Percentiles rank a stretch among this genome's conserved stretches.
phyloP scores from a whole-genome alignment of 1,284 basidiomycete species.

The Ganoderma sinense region DNA sequence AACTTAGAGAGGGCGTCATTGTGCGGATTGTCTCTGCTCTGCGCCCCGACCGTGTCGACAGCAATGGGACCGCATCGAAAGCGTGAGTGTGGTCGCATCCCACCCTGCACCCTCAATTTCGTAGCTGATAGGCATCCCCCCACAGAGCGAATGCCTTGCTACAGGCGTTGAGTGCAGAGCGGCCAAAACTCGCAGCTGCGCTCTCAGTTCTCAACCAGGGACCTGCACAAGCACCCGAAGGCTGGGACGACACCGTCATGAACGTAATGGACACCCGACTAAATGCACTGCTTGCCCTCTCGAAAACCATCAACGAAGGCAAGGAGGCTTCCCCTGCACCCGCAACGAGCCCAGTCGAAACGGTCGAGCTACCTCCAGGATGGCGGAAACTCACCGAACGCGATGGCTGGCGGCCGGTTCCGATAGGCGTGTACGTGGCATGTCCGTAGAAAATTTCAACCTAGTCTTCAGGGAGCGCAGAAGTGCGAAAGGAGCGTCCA shows the following conservation, averaged over 20 bases:
- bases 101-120: too few species aligned
- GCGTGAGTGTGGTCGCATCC: slow-evolving; percentile 40
- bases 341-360: background rate
- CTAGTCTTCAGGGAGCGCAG: background rate
- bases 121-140: background rate
- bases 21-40: slow-evolving; percentile 55
- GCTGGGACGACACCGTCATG: slow-evolving; percentile 58
- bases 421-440: slow-evolving; percentile 62
- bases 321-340: background rate
- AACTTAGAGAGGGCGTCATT: slow-evolving; percentile 53
- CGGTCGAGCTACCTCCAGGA: slow-evolving; percentile 43
- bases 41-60: slow-evolving; percentile 44
- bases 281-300: slow-evolving; percentile 42
- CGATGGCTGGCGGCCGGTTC: slow-evolving; percentile 65
- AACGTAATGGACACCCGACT: slow-evolving; percentile 64
- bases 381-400: slow-evolving; percentile 57
- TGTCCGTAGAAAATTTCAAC: background rate
- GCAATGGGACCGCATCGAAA: slow-evolving; percentile 36
- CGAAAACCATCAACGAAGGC: background rate
- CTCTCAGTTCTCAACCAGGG: slow-evolving; percentile 32
- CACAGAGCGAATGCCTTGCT: slow-evolving; percentile 51
- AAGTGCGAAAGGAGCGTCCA: background rate
- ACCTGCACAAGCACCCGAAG: slow-evolving; percentile 8
- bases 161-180: slow-evolving; percentile 45
- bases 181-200: slow-evolving; percentile 46